Percentiles rank a stretch among this genome's conserved stretches.
These are phyloP conservation scores for Xylaria venustula DNA, from an alignment of 495 filamentous ascomycete genomes.

Conservation along the genomic window DNA sequence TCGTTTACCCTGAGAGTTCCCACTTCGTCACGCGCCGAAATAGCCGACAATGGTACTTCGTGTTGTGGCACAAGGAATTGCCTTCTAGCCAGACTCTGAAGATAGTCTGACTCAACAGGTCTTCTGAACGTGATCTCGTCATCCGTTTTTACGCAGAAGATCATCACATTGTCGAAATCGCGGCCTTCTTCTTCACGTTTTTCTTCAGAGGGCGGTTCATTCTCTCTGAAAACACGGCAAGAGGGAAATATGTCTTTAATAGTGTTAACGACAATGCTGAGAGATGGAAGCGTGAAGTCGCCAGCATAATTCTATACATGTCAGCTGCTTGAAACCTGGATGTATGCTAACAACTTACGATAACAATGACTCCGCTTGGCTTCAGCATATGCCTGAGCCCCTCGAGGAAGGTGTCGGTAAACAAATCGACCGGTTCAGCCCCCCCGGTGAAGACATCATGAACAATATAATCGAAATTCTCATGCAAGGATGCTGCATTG, in stretches of 20 bases:
- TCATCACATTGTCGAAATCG: slow-evolving; percentile 89
- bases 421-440: slow-evolving; percentile 82
- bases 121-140: slow-evolving; percentile 62
- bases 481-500: slow-evolving; percentile 32
- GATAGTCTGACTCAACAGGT: slow-evolving; percentile 63
- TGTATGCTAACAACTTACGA: slow-evolving; percentile 57
- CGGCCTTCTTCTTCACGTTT: slow-evolving; percentile 39
- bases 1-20: slow-evolving; percentile 54
- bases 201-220: slow-evolving; percentile 45
- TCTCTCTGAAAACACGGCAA: slow-evolving; percentile 82
- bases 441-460: slow-evolving; percentile 99
- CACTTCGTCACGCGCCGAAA: slow-evolving; percentile 42
- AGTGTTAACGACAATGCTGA: slow-evolving; percentile 69
- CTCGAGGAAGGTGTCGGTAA: slow-evolving; percentile 78
- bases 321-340: slow-evolving; percentile 3
- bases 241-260: slow-evolving; percentile 71
- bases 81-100: slow-evolving; percentile 67
- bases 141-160: slow-evolving; percentile 63
- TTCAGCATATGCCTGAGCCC: slow-evolving; percentile 68
- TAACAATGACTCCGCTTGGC: slow-evolving; percentile 80
- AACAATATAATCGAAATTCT: slow-evolving; percentile 82
- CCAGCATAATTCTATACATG: slow-evolving; percentile 86
- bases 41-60: slow-evolving; percentile 61
- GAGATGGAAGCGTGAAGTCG: slow-evolving; percentile 71
- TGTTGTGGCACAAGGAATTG: slow-evolving; percentile 69